These are phyloP conservation scores for Salvia rosmarinus DNA, from an alignment of 257 asterid species.

Conservation along the genomic window DNA sequence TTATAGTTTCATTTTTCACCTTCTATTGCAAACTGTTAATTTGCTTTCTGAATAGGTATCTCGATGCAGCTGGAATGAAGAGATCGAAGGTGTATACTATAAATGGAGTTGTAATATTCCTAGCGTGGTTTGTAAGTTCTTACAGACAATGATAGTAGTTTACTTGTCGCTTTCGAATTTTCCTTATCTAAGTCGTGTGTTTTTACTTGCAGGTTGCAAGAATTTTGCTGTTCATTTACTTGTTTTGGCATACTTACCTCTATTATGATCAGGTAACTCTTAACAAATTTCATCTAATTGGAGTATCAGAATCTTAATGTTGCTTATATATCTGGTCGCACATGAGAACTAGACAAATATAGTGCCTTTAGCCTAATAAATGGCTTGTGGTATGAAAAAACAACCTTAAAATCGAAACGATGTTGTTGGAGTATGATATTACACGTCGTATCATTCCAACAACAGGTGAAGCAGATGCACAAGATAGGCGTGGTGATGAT, in stretches of 20 bases:
- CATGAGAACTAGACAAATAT: not conserved
- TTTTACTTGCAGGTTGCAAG: conserved; percentile 63
- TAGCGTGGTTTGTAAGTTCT: conserved; percentile 71
- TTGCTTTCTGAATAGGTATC: conserved; percentile 58
- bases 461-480: conserved; percentile 66
- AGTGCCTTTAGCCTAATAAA: no score
- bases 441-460: not conserved
- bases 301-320: no score
- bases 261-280: conserved; percentile 60
- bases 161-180: not conserved
- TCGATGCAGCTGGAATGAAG: conserved; percentile 79
- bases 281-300: not conserved
- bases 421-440: no score
- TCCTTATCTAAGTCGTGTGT: conserved; percentile 1
- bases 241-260: conserved; percentile 53
- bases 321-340: not conserved
- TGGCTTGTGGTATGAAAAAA: no score
- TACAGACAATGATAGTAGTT: not conserved
- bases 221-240: conserved; percentile 61
- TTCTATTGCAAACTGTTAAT: conserved; percentile 1
- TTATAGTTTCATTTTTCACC: conserved; percentile 10
- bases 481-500: conserved; percentile 46
- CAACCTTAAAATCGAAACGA: no score
- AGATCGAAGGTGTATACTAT: conserved; percentile 56
- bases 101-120: conserved; percentile 66